Percentiles rank a stretch among this genome's conserved stretches.
Evolutionary conservation across 2,329 filamentous ascomycete genomes (phyloP).

Genomic region (Colletotrichum godetiae): DNA sequence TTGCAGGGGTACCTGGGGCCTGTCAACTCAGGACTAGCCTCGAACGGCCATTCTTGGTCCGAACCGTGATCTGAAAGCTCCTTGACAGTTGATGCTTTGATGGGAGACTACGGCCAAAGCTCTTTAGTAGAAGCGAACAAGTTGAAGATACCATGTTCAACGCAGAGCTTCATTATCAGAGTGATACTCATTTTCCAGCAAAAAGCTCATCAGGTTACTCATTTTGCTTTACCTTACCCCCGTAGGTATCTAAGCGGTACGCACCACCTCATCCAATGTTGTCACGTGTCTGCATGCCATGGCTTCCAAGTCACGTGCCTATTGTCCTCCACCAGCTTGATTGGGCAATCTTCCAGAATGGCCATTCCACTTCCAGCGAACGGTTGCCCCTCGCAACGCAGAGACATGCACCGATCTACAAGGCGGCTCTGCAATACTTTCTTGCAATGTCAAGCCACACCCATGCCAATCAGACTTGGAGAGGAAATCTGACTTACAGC

Average conservation of each 20-base stretch:
- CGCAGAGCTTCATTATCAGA: not conserved
- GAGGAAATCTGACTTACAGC: not conserved
- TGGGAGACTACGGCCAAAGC: not conserved
- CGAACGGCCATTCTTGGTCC: slow-evolving; percentile 9
- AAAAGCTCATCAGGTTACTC: no score
- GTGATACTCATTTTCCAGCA: no score
- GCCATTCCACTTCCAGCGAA: not conserved
- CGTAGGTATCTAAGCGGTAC: not conserved
- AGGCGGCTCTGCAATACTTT: not conserved
- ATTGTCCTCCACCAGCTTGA: not conserved
- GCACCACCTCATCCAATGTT: not conserved
- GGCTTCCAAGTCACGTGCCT: not conserved
- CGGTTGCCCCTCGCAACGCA: slow-evolving; percentile 34
- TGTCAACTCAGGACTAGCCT: not conserved
- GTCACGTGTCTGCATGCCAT: not conserved
- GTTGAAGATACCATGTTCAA: not conserved
- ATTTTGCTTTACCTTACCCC: not conserved
- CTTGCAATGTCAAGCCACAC: not conserved
- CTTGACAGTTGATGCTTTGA: not conserved
- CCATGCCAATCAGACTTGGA: not conserved
- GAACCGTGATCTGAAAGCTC: not conserved
- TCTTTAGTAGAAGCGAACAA: not conserved
- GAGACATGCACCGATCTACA: not conserved
- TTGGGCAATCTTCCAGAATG: not conserved
- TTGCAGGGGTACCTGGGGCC: not conserved